A percentile compares a stretch with the other conserved stretches of the same genome.
Conservation (phyloP, 441 rosid species). For the Lepidium campestre region DNA sequence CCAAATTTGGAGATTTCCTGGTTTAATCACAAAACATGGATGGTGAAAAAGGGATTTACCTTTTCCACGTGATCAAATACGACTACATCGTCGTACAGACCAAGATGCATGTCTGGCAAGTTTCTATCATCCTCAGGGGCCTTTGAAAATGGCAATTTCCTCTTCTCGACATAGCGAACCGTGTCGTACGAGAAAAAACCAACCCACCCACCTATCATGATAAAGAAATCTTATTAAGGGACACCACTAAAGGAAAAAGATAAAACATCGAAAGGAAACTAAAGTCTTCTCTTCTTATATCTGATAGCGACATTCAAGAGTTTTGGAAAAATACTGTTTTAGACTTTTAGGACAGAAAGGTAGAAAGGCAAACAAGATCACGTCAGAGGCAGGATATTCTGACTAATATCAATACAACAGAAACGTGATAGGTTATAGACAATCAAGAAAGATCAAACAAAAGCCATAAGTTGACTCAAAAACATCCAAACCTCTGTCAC, state of each 20-base stretch:
- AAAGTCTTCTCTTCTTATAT: neutral
- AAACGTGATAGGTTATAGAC: too few species aligned
- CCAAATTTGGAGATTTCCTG: neutral
- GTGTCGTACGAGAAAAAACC: slow-evolving; percentile 93
- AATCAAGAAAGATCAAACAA: neutral
- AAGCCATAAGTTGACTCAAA: neutral
- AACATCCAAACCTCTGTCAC: neutral
- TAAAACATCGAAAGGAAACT: neutral
- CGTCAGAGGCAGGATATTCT: neutral
- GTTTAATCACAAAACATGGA: neutral
- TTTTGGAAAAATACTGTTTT: neutral
- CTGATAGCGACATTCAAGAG: neutral
- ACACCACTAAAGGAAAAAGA: neutral
- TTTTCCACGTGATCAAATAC: slow-evolving; percentile 90
- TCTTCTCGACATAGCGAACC: slow-evolving; percentile 75
- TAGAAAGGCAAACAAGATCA: neutral
- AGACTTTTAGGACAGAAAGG: neutral
- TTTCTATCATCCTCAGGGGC: slow-evolving; percentile 83
- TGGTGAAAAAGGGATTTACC: slow-evolving; percentile 35
- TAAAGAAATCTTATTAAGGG: neutral
- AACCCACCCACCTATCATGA: slow-evolving; percentile 85
- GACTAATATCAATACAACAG: neutral
- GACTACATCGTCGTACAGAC: slow-evolving; percentile 72
- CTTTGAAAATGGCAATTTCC: slow-evolving; percentile 60
- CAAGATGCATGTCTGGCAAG: slow-evolving; percentile 82